Conservation (phyloP, 805 yeast species). For the Lipomyces sp. region DNA sequence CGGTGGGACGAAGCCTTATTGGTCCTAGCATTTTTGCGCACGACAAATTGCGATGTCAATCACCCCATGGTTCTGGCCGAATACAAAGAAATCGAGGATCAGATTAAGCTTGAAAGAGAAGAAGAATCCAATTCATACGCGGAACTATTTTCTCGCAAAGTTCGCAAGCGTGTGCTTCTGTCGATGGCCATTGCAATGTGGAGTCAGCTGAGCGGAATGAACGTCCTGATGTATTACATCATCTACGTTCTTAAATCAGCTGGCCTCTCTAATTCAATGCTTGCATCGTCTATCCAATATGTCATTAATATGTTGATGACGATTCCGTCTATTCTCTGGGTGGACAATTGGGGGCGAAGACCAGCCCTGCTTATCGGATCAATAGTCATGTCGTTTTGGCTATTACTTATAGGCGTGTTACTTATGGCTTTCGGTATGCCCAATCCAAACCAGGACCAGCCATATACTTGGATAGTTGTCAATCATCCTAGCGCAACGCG, state of each 20-base stretch:
- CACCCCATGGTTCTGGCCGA: conserved; percentile 33
- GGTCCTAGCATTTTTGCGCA: conserved; percentile 20
- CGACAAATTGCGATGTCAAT: conserved; percentile 16
- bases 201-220: conserved; percentile 48
- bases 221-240: conserved; percentile 50
- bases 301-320: conserved; percentile 48
- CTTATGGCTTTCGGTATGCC: conserved; percentile 43
- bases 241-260: conserved; percentile 53
- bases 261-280: conserved; percentile 54
- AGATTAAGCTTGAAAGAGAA: conserved; percentile 15
- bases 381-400: conserved; percentile 61
- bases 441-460: not conserved
- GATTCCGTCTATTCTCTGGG: conserved; percentile 48
- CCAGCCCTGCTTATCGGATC: conserved; percentile 64
- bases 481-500: conserved; percentile 59
- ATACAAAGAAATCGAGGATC: conserved; percentile 23
- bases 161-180: conserved; percentile 47
- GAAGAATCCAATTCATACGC: not conserved
- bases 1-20: conserved; percentile 50
- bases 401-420: conserved; percentile 70
- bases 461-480: conserved; percentile 47
- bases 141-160: conserved; percentile 2
- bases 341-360: conserved; percentile 71
- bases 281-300: conserved; percentile 51
- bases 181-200: conserved; percentile 21